phyloP scores from a whole-genome alignment of 2,329 filamentous ascomycete genomes.

The Ophiostoma ips region DNA sequence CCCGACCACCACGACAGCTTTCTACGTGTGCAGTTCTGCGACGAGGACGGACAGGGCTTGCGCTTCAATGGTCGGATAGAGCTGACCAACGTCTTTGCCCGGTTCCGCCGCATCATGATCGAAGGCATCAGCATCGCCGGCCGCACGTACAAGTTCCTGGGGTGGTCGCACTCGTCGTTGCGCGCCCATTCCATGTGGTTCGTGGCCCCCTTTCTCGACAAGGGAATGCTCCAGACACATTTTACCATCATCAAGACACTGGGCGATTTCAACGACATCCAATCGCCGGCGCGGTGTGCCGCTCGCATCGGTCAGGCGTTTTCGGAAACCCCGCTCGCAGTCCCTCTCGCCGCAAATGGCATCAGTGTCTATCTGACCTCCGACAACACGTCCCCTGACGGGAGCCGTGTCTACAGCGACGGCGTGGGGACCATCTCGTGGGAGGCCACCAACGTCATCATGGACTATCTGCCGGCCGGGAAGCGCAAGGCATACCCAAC shows the following conservation, averaged over 20 bases:
- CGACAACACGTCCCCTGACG: slow-evolving; percentile 37
- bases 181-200: slow-evolving; percentile 59
- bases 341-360: slow-evolving; percentile 30
- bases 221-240: slow-evolving; percentile 22
- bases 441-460: slow-evolving; percentile 45
- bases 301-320: slow-evolving; percentile 55
- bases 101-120: slow-evolving; percentile 47
- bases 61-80: slow-evolving; percentile 39
- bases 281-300: slow-evolving; percentile 40
- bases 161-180: slow-evolving; percentile 68
- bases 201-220: slow-evolving; percentile 30
- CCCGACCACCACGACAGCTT: slow-evolving; percentile 46
- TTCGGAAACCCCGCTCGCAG: slow-evolving; percentile 55
- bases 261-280: slow-evolving; percentile 37
- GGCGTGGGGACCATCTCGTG: slow-evolving; percentile 63
- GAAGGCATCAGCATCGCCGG: slow-evolving; percentile 50
- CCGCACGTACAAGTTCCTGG: slow-evolving; percentile 50
- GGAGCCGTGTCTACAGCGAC: slow-evolving; percentile 56
- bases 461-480: slow-evolving; percentile 34
- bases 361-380: slow-evolving; percentile 25
- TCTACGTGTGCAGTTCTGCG: slow-evolving; percentile 56
- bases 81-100: slow-evolving; percentile 36
- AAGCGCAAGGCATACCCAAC: slow-evolving; percentile 35
- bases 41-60: slow-evolving; percentile 56
- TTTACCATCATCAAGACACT: slow-evolving; percentile 31